A percentile compares a stretch with the other conserved stretches of the same genome.
These are phyloP conservation scores for Monilinia vaccinii-corymbosi DNA, from an alignment of 2,329 filamentous ascomycete species.

Conservation along the genomic window DNA sequence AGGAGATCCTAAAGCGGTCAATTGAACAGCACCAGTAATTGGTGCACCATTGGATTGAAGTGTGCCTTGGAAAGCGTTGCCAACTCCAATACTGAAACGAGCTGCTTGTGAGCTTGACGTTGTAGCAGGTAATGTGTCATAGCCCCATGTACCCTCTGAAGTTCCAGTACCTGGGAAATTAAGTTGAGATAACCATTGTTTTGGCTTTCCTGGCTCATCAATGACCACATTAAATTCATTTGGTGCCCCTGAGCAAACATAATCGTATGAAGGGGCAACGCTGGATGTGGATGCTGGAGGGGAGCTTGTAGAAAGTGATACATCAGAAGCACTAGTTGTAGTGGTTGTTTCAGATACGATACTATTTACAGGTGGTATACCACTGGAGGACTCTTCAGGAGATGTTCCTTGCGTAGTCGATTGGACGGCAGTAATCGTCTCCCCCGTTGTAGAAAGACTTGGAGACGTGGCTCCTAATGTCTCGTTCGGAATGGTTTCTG, in stretches of 20 bases:
- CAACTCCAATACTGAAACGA: slow-evolving; percentile 2
- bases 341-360: background rate
- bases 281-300: background rate
- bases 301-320: slow-evolving; percentile 1
- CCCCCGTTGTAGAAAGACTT: background rate
- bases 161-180: slow-evolving; percentile 8
- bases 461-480: background rate
- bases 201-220: slow-evolving; percentile 9
- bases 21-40: slow-evolving; percentile 10
- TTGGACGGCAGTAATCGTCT: background rate
- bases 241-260: slow-evolving; percentile 6
- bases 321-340: background rate
- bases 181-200: slow-evolving; percentile 11
- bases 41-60: slow-evolving; percentile 1
- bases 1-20: slow-evolving; percentile 10
- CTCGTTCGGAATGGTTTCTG: background rate
- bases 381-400: background rate
- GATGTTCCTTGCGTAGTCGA: background rate
- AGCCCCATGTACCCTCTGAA: slow-evolving; percentile 7
- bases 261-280: slow-evolving; percentile 1
- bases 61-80: background rate
- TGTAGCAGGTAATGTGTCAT: slow-evolving; percentile 11
- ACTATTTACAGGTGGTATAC: background rate
- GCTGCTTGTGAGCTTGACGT: slow-evolving; percentile 4
- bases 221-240: slow-evolving; percentile 10